Percentiles rank a stretch among this genome's conserved stretches.
These are phyloP conservation scores for Xylaria curta DNA, from an alignment of 495 filamentous ascomycete genomes.

Conservation along the genomic window DNA sequence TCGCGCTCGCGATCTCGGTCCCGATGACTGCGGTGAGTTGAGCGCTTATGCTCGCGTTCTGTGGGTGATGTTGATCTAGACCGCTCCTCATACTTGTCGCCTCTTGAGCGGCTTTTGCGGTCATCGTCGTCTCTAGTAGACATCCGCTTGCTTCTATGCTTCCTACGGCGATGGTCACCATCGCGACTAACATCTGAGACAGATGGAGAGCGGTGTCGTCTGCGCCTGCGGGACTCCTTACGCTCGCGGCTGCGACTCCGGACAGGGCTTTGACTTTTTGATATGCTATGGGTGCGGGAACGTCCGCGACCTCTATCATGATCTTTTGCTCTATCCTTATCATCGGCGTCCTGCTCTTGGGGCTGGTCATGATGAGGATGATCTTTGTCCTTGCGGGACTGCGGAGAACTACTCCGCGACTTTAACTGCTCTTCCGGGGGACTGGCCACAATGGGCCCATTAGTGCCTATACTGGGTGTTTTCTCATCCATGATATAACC, in stretches of 20 bases:
- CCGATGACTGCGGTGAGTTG: conserved; percentile 59
- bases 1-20: conserved; percentile 48
- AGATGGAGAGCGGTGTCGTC: conserved; percentile 65
- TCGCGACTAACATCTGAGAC: conserved; percentile 55
- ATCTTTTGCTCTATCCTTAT: conserved; percentile 33
- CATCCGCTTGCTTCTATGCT: conserved; percentile 54
- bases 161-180: conserved; percentile 57
- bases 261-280: conserved; percentile 32
- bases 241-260: conserved; percentile 53
- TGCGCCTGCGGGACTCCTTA: conserved; percentile 58
- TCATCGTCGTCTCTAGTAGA: conserved; percentile 47
- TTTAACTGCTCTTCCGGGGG: conserved; percentile 39
- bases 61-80: conserved; percentile 60
- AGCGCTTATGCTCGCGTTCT: conserved; percentile 55
- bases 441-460: conserved; percentile 42
- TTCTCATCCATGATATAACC: conserved; percentile 51
- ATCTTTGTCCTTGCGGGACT: conserved; percentile 40
- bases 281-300: conserved; percentile 36
- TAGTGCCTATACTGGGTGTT: conserved; percentile 44
- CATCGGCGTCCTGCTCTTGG: conserved; percentile 41
- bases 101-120: conserved; percentile 41
- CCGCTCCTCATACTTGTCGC: conserved; percentile 49
- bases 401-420: conserved; percentile 52
- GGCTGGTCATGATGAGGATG: conserved; percentile 41
- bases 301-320: conserved; percentile 39